These are phyloP conservation scores for Capsella bursapastoris DNA, from an alignment of 345 rosid species.

Conservation along the genomic window DNA sequence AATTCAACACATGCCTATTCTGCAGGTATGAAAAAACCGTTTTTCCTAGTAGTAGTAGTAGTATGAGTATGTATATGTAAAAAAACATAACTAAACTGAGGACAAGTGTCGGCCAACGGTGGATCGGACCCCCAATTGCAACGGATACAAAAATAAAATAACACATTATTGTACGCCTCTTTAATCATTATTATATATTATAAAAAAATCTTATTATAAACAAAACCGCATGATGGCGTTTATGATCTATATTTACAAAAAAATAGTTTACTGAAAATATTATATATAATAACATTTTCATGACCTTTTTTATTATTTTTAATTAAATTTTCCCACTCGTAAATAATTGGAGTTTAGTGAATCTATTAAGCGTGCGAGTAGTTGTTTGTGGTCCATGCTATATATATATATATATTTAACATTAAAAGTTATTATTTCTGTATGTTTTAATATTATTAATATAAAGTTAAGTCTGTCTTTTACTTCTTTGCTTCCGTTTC, in stretches of 20 bases:
- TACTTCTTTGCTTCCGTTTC: not conserved
- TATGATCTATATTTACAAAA: too few species aligned
- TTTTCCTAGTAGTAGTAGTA: too few species aligned
- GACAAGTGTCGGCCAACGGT: conserved; percentile 36
- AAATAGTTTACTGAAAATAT: too few species aligned
- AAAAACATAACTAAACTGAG: conserved; percentile 7
- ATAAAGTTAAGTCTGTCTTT: conserved; percentile 21
- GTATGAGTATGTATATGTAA: not conserved
- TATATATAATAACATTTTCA: too few species aligned
- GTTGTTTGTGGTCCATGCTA: conserved; percentile 36
- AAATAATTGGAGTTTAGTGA: conserved; percentile 14
- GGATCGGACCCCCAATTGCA: conserved; percentile 33
- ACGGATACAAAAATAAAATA: not conserved
- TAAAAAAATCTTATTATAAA: too few species aligned
- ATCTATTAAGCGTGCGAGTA: conserved; percentile 24
- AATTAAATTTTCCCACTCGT: conserved; percentile 12
- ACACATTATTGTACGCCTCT: conserved; percentile 25
- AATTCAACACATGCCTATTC: too few species aligned
- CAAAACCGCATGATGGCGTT: too few species aligned
- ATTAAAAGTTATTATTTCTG: not conserved
- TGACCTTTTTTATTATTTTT: too few species aligned
- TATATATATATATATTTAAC: not conserved
- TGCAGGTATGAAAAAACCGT: too few species aligned
- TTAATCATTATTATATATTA: not conserved
- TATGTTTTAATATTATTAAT: not conserved